phyloP scores from a whole-genome alignment of 2,329 filamentous ascomycete species.

The Clonostachys byssicola region DNA sequence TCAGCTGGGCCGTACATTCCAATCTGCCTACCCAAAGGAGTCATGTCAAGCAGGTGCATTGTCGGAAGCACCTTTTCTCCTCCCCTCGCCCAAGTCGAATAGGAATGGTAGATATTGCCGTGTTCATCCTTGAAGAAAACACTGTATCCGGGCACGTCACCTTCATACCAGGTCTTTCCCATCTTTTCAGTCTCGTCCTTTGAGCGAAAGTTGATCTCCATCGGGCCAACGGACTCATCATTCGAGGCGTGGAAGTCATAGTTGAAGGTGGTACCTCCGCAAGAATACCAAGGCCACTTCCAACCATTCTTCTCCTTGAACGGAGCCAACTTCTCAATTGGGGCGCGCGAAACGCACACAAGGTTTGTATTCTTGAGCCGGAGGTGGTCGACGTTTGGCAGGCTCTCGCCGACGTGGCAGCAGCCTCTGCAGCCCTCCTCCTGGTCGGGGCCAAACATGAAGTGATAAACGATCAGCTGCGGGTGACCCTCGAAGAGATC shows the following conservation, averaged over 20 bases:
- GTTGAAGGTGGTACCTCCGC: conserved; percentile 27
- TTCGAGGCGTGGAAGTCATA: conserved; percentile 29
- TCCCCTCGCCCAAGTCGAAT: conserved; percentile 25
- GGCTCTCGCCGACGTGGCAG: conserved; percentile 27
- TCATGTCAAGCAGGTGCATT: conserved; percentile 23
- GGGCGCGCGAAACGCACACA: conserved; percentile 30
- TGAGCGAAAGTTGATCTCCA: conserved; percentile 16
- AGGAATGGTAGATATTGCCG: conserved; percentile 28
- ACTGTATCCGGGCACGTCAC: conserved; percentile 28
- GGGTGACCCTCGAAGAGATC: conserved; percentile 25
- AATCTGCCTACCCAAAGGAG: conserved; percentile 24
- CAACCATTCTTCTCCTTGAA: conserved; percentile 31
- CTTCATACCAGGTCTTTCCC: conserved; percentile 16
- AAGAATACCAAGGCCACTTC: conserved; percentile 34
- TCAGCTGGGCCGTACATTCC: conserved; percentile 12
- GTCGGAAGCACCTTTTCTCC: conserved; percentile 21
- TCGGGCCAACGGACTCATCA: conserved; percentile 16
- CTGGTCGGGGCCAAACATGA: conserved; percentile 33
- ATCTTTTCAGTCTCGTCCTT: conserved; percentile 15
- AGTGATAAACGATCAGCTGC: conserved; percentile 37
- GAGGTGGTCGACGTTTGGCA: conserved; percentile 31
- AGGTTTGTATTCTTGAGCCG: conserved; percentile 28
- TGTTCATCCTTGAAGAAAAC: conserved; percentile 22
- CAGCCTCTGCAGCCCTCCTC: conserved; percentile 30
- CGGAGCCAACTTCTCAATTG: conserved; percentile 24